Evolutionary conservation across 441 rosid species (phyloP).

Genomic region (Populus hybrid): DNA sequence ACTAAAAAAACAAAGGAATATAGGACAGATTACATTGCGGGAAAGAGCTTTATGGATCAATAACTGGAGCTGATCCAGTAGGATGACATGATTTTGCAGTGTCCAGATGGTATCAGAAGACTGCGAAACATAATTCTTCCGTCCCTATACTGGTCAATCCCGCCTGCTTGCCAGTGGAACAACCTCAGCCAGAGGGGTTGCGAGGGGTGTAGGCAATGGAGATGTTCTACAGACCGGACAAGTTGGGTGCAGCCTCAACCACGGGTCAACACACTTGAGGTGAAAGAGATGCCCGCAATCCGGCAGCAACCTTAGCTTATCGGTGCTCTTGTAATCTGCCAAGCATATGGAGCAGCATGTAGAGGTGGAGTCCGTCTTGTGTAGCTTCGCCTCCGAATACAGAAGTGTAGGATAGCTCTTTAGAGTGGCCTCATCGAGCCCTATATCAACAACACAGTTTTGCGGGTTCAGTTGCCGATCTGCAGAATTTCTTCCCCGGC

Average conservation of each 20-base stretch:
- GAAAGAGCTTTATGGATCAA: background rate
- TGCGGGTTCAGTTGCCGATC: constrained; percentile 12
- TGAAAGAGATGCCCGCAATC: constrained; percentile 65
- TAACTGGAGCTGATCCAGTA: background rate
- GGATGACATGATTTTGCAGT: background rate
- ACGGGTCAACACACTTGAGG: constrained; percentile 56
- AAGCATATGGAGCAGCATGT: constrained; percentile 59
- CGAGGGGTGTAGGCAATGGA: constrained; percentile 59
- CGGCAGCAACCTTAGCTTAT: constrained; percentile 47
- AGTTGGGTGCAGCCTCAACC: constrained; percentile 55
- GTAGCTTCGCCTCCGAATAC: constrained; percentile 60
- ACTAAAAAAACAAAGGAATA: background rate
- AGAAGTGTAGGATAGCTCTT: constrained; percentile 68
- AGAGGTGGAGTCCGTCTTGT: constrained; percentile 39
- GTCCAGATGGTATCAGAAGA: background rate
- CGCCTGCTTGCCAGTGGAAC: constrained; percentile 55
- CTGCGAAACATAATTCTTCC: background rate
- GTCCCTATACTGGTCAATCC: constrained; percentile 14
- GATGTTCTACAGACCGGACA: constrained; percentile 68
- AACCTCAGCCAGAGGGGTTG: constrained; percentile 86
- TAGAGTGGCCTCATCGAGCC: constrained; percentile 72
- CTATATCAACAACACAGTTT: constrained; percentile 35
- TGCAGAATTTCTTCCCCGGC: background rate
- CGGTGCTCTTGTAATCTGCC: constrained; percentile 51
- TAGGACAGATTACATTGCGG: background rate